A percentile compares a stretch with the other conserved stretches of the same genome.
These are phyloP conservation scores for Panicum hallii DNA, from an alignment of 202 grass and related monocot species.

Conservation along the genomic window DNA sequence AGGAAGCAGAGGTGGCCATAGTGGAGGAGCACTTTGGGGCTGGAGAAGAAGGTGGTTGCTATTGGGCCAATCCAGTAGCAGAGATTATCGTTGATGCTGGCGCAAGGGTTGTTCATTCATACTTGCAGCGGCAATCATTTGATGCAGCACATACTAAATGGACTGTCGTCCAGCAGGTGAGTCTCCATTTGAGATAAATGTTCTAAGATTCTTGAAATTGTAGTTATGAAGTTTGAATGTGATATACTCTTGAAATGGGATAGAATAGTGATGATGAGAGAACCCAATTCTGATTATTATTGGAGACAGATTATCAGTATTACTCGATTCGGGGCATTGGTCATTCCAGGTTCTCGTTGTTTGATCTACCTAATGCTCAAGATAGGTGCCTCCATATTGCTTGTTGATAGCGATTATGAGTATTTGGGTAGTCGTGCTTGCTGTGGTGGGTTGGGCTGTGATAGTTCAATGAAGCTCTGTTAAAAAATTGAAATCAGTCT, in stretches of 20 bases:
- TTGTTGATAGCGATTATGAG: not conserved
- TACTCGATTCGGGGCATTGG: not conserved
- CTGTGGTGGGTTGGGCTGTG: not conserved
- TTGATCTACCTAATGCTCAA: not conserved
- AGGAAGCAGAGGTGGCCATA: slow-evolving; percentile 68
- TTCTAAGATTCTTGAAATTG: not conserved
- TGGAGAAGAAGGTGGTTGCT: slow-evolving; percentile 56
- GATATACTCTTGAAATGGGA: slow-evolving; percentile 11
- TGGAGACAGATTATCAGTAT: not conserved
- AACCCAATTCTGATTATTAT: slow-evolving; percentile 20
- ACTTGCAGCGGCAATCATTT: slow-evolving; percentile 74
- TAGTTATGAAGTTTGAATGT: not conserved
- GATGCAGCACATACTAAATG: slow-evolving; percentile 89
- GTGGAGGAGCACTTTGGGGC: slow-evolving; percentile 85
- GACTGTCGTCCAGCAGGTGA: slow-evolving; percentile 79
- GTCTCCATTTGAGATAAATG: not conserved
- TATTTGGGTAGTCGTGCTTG: not conserved
- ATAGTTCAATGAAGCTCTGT: slow-evolving; percentile 19
- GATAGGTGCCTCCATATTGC: not conserved
- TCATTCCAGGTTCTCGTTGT: not conserved
- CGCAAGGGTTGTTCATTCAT: slow-evolving; percentile 82
- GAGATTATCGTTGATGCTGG: slow-evolving; percentile 72
- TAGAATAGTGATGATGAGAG: not conserved
- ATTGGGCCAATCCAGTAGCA: slow-evolving; percentile 93
- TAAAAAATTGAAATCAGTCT: not conserved